Evolutionary conservation across 768 basidiomycete genomes (phyloP).

Genomic region (Rickenella mellea): DNA sequence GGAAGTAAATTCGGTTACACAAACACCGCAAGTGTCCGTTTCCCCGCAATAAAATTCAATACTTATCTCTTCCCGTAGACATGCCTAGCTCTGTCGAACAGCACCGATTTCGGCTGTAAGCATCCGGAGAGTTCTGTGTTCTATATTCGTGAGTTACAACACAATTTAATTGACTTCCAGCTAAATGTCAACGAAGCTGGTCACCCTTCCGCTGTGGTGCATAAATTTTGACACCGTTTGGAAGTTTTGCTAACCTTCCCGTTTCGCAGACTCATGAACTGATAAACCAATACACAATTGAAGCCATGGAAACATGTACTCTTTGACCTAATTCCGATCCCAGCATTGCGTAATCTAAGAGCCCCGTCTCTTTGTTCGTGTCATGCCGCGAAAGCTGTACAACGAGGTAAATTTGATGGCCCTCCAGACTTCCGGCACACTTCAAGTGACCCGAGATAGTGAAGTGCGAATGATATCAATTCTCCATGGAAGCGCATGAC

Average conservation of each 20-base stretch:
- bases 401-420: no score
- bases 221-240: constrained; percentile 7
- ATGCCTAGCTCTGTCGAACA: constrained; percentile 21
- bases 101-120: constrained; percentile 20
- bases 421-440: no score
- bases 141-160: constrained; percentile 19
- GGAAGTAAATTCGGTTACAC: no score
- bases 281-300: constrained; percentile 18
- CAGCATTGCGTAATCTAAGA: neutral
- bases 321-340: neutral
- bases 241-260: constrained; percentile 23
- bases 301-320: constrained; percentile 12
- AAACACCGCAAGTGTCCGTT: no score
- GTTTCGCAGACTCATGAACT: constrained; percentile 18
- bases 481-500: no score
- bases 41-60: constrained; percentile 15
- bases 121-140: constrained; percentile 22
- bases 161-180: no score
- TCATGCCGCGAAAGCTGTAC: no score
- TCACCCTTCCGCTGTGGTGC: no score
- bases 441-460: no score
- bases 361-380: no score
- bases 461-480: no score
- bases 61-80: constrained; percentile 21
- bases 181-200: neutral